A percentile compares a stretch with the other conserved stretches of the same genome.
phyloP scores from a whole-genome alignment of 73 alveolate species.

The Paramecium biaurelia region DNA sequence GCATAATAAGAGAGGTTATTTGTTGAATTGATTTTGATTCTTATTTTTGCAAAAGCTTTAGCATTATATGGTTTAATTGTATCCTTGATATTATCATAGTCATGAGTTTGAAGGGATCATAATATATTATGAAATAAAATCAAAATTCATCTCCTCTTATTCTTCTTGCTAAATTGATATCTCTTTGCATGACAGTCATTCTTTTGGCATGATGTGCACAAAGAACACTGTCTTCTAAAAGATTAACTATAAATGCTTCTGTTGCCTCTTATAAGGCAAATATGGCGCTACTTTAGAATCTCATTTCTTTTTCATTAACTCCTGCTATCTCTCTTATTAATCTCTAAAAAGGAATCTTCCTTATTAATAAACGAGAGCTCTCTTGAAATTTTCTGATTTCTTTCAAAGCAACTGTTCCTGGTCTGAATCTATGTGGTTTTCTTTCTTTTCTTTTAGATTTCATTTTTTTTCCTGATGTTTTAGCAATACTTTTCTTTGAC shows the following conservation, averaged over 20 bases:
- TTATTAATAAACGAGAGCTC: slow-evolving; percentile 80
- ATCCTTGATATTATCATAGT: slow-evolving; percentile 75
- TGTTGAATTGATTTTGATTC: slow-evolving; percentile 89
- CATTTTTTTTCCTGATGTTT: neutral
- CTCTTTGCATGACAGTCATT: slow-evolving; percentile 87
- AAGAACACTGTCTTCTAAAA: neutral
- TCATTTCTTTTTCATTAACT: slow-evolving; percentile 72
- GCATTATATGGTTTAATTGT: slow-evolving; percentile 88
- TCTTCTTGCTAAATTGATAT: slow-evolving; percentile 85
- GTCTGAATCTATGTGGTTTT: slow-evolving; percentile 90
- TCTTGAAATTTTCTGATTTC: slow-evolving; percentile 88
- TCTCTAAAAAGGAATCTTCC: slow-evolving; percentile 90
- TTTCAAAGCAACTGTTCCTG: slow-evolving; percentile 92
- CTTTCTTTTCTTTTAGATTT: slow-evolving; percentile 1
- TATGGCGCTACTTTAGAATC: slow-evolving; percentile 81
- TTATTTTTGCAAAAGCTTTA: slow-evolving; percentile 91
- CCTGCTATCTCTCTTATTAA: slow-evolving; percentile 84
- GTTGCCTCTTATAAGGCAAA: slow-evolving; percentile 89
- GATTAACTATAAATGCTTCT: slow-evolving; percentile 26
- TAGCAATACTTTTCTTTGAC: neutral
- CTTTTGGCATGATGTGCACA: slow-evolving; percentile 67
- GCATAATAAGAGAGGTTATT: slow-evolving; percentile 66
- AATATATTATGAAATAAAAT: neutral
- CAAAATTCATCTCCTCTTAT: slow-evolving; percentile 79
- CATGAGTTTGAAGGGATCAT: neutral